phyloP scores from a whole-genome alignment of 306 rosid genomes.

The Quercus dentata region DNA sequence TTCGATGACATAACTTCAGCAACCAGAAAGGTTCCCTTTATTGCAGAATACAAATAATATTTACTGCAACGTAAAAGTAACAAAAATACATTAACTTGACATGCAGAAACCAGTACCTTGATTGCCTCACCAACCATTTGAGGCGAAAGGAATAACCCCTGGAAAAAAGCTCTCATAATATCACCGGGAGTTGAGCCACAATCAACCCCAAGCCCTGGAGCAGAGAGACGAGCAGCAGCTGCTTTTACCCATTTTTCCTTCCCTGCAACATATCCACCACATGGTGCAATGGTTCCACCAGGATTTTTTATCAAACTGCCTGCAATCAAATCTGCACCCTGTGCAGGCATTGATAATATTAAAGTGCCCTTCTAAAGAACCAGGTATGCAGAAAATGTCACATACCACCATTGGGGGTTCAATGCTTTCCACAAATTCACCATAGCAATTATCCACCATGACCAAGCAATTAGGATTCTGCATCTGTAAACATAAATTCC shows the following conservation, averaged over 20 bases:
- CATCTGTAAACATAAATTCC: conserved; percentile 38
- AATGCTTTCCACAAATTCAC: conserved; percentile 84
- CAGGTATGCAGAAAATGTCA: conserved; percentile 15
- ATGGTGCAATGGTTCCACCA: conserved; percentile 91
- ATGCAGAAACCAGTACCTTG: conserved; percentile 55
- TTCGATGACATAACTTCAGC: conserved; percentile 87
- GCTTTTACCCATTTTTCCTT: conserved; percentile 68
- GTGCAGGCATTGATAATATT: conserved; percentile 17
- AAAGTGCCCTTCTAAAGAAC: conserved; percentile 20
- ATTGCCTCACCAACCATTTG: conserved; percentile 99
- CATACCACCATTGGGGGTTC: conserved; percentile 96
- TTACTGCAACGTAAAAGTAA: conserved; percentile 14
- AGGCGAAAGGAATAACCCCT: conserved; percentile 95
- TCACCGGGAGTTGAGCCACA: conserved; percentile 91
- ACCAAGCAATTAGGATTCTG: conserved; percentile 83
- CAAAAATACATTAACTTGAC: conserved; percentile 8
- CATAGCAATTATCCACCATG: conserved; percentile 97
- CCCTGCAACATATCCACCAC: conserved; percentile 95
- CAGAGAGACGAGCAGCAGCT: conserved; percentile 91
- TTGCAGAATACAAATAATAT: conserved; percentile 15
- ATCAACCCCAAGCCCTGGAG: conserved; percentile 88
- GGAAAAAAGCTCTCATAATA: conserved; percentile 83
- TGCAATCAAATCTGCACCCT: conserved; percentile 96
- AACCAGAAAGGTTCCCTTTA: conserved; percentile 69
- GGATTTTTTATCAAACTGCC: conserved; percentile 96